These are phyloP conservation scores for Ascodesmis nigricans DNA, from an alignment of 495 filamentous ascomycete genomes.

Conservation along the genomic window DNA sequence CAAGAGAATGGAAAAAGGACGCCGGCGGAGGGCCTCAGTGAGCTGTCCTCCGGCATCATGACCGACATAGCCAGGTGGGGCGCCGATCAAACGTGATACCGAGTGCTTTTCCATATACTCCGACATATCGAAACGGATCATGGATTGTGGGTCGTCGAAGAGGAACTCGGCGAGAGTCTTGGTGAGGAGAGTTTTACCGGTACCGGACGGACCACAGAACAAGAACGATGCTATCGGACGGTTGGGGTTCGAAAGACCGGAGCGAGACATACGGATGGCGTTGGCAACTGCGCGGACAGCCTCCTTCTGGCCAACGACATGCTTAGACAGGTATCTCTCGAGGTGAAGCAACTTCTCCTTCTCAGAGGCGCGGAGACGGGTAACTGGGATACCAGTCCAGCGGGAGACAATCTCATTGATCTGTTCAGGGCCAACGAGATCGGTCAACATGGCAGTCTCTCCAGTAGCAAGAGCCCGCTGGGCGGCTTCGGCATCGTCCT, in stretches of 20 bases:
- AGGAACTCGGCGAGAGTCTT: conserved; percentile 95
- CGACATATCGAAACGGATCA: conserved; percentile 99
- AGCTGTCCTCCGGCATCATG: conserved; percentile 92
- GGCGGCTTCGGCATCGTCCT: conserved; percentile 49
- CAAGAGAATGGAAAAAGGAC: conserved; percentile 90
- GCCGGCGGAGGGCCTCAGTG: conserved; percentile 76
- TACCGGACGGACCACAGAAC: conserved; percentile 95
- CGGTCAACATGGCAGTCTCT: conserved; percentile 45
- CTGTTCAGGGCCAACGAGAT: conserved; percentile 87
- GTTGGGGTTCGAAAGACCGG: conserved; percentile 82
- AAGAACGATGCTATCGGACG: conserved; percentile 81
- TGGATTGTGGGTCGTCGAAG: conserved; percentile 89
- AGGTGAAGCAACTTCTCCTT: conserved; percentile 92
- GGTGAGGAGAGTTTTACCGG: conserved; percentile 88
- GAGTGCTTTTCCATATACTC: conserved; percentile 97
- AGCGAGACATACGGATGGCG: conserved; percentile 82
- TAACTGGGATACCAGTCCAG: conserved; percentile 95
- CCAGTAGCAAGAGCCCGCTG: conserved; percentile 33
- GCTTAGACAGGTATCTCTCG: conserved; percentile 61
- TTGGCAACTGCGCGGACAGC: conserved; percentile 88
- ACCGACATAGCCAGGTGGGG: conserved; percentile 89
- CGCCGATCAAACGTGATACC: conserved; percentile 90
- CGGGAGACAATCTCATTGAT: conserved; percentile 96
- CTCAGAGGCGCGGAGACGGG: conserved; percentile 76
- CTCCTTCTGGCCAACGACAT: conserved; percentile 85